Percentiles rank a stretch among this genome's conserved stretches.
phyloP scores from a whole-genome alignment of 805 yeast species.

The Cephaloascus albidus region DNA sequence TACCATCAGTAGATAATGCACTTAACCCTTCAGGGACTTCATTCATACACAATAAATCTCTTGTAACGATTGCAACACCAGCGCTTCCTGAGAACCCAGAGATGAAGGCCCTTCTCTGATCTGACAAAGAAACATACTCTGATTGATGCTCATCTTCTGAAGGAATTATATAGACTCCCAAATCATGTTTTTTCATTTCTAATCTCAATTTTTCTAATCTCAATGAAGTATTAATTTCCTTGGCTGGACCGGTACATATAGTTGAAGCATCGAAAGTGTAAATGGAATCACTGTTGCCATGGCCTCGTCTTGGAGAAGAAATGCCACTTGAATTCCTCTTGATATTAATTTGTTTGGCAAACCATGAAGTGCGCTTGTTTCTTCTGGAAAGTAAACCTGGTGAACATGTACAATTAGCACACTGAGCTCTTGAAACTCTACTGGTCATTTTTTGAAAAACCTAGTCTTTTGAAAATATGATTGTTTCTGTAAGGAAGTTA shows the following conservation, averaged over 20 bases:
- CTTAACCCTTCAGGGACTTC: constrained; percentile 44
- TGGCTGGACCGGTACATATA: constrained; percentile 29
- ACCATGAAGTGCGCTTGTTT: constrained; percentile 47
- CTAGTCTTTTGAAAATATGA: too few species aligned
- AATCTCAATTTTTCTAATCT: constrained; percentile 29
- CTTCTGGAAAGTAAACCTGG: constrained; percentile 71
- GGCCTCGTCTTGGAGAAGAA: constrained; percentile 16
- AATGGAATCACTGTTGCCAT: constrained; percentile 27
- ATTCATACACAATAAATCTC: constrained; percentile 43
- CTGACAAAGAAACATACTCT: constrained; percentile 46
- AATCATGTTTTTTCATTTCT: constrained; percentile 32
- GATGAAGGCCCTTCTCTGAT: constrained; percentile 47
- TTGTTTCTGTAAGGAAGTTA: too few species aligned
- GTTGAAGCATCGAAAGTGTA: constrained; percentile 31
- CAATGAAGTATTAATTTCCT: constrained; percentile 24
- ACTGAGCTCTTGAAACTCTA: constrained; percentile 33
- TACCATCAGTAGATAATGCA: constrained; percentile 50
- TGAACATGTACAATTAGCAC: constrained; percentile 75
- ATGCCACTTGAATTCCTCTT: constrained; percentile 15
- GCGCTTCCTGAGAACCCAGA: constrained; percentile 56
- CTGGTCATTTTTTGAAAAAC: too few species aligned
- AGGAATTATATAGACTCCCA: constrained; percentile 46
- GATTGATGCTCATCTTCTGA: constrained; percentile 58
- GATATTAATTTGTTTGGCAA: constrained; percentile 29
- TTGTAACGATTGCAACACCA: constrained; percentile 49